Base-by-base conservation (phyloP, 257 asterid genomes). In the Nicotiana otophora region DNA sequence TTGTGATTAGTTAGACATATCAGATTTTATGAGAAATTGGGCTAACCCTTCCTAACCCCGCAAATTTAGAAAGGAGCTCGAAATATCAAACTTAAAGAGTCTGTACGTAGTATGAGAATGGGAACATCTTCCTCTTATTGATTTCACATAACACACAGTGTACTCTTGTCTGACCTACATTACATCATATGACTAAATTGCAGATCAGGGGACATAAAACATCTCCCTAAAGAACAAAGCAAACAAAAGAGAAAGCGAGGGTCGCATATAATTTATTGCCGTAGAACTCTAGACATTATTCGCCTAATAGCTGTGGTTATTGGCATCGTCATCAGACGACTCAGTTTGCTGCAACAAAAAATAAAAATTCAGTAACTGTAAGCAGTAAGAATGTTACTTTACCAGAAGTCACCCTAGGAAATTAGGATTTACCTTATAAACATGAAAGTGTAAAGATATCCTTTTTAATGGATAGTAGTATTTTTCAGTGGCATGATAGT, bases 261-360 rank as follows among this genome's bases (percentile, higher is more conserved):
- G 63, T 14, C 16, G 16, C 33, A 62, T 62, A 62, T 10, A 57
- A 19, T 57, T 57, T 57, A 57, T 62, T 61, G 36, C n/a, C 5
- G n/a, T 64, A 28, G 9, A 64, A 19, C 31, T 12, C 58, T 68
- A 33, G 6, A 80, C 68, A 78, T 82, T 82, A 70, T 83, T 78
- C 77, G 67, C 31, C 72, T 58, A 74, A 46, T 69, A 54, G 39
- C 23, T 26, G 23, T 74, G 26, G 62, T 34, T 23, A 7, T 48
- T 46, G 23, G 23, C 62, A 15, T 7, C 63, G 7, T 51, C 39
- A 51, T 3, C 74, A 8, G 81, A 86, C 83, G 57, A 1, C 83
- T 88, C 87, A 88, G 78, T 84, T 81, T 39, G 84, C 88, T 88
- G 87, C 87, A 81, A 30, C 14, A 23, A 34, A 36, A 39, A 58